These are phyloP conservation scores for Leccinum huronense DNA, from an alignment of 1,284 basidiomycete species.

Conservation along the genomic window DNA sequence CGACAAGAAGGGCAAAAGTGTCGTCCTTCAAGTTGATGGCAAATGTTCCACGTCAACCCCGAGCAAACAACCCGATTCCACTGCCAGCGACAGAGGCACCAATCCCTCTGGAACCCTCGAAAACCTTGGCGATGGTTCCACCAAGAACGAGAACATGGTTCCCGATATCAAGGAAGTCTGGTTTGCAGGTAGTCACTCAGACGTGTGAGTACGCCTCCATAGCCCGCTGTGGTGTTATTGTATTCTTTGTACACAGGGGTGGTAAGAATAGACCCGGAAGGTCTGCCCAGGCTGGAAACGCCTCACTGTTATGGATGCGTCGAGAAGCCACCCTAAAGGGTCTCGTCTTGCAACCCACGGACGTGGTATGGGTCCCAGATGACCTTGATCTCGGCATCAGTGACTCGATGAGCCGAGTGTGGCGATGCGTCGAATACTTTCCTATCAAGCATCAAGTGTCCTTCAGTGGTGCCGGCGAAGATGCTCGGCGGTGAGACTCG, in stretches of 20 bases:
- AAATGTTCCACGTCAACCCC: not conserved
- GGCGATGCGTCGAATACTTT: constrained; percentile 3
- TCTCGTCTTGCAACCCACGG: not conserved
- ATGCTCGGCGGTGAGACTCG: constrained; percentile 7
- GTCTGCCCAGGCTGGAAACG: constrained; percentile 1
- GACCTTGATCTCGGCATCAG: constrained; percentile 1
- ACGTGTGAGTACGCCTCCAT: not conserved
- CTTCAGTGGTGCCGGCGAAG: constrained; percentile 7
- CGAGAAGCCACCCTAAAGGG: not conserved
- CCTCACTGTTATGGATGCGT: constrained; percentile 1
- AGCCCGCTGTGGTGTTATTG: not conserved
- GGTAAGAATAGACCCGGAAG: constrained; percentile 1
- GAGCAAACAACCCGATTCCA: not conserved
- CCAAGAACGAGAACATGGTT: not conserved
- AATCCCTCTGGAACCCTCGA: not conserved
- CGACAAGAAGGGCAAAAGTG: not conserved
- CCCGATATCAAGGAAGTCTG: constrained; percentile 2
- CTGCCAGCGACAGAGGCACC: not conserved
- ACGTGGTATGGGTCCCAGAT: constrained; percentile 4
- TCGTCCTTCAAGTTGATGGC: not conserved
- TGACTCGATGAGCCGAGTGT: constrained; percentile 1
- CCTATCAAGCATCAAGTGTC: constrained; percentile 19
- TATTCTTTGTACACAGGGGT: not conserved
- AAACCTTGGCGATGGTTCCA: not conserved
- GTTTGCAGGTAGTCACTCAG: constrained; percentile 2